Percentiles rank a stretch among this genome's conserved stretches.
These are phyloP conservation scores for Talaromyces nanjingensis DNA, from an alignment of 495 filamentous ascomycete species.

Conservation along the genomic window DNA sequence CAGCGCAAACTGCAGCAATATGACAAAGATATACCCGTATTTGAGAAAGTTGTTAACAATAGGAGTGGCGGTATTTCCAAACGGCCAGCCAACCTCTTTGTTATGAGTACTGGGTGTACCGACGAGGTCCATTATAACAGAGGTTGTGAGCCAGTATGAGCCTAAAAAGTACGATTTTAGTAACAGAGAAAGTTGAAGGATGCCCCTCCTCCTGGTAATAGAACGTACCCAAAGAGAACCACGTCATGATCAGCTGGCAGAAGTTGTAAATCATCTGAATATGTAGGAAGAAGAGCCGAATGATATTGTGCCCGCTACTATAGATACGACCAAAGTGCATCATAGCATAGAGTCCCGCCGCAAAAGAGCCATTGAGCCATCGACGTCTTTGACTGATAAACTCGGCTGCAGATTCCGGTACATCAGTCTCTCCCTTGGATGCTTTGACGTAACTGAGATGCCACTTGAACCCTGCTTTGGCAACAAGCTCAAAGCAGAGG, in stretches of 20 bases:
- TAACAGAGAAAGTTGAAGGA: background rate
- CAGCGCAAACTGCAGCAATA: constrained; percentile 91
- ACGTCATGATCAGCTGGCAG: constrained; percentile 80
- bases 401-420: constrained; percentile 91
- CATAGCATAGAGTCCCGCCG: constrained; percentile 90
- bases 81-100: constrained; percentile 52
- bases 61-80: constrained; percentile 74
- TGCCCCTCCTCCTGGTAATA: constrained; percentile 15
- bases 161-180: constrained; percentile 28
- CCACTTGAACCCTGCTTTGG: constrained; percentile 98
- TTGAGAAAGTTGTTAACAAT: constrained; percentile 87
- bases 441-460: constrained; percentile 97
- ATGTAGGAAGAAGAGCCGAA: constrained; percentile 99
- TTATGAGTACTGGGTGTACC: constrained; percentile 54
- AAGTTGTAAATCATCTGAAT: constrained; percentile 94
- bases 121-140: constrained; percentile 94
- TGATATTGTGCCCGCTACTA: constrained; percentile 90
- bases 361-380: constrained; percentile 98
- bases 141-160: constrained; percentile 93
- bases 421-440: constrained; percentile 96
- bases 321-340: constrained; percentile 99
- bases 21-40: constrained; percentile 83
- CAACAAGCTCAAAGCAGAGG: constrained; percentile 96
- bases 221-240: constrained; percentile 81
- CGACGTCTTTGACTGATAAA: constrained; percentile 96